Base-by-base conservation (phyloP, 148 eudicot species). In the Rhododendron mucronatum region DNA sequence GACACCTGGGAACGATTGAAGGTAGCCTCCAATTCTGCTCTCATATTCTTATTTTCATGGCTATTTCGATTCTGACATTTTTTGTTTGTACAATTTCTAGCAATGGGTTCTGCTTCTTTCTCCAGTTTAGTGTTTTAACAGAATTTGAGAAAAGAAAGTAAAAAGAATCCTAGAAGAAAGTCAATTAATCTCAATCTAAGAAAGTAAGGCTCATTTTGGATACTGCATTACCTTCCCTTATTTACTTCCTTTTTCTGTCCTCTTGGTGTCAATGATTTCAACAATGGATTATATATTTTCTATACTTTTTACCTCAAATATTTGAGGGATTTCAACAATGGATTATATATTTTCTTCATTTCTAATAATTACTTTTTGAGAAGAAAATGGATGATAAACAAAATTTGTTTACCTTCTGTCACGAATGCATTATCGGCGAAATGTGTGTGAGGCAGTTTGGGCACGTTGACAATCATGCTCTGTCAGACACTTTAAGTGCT, bases 1-100 rank as follows among this genome's bases (percentile, higher is more conserved):
- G 95, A 96, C 67, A 92, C 97, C 35, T 96, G 99, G 98, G 93
- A 92, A 4, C 93, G 91, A 33, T 91, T 96, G 48, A 90, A 96
- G 96, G 99, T 96, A 71, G 23, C 51, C 74, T 4, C 63, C 84
- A 44, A 21, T 83, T 83, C 53, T 15, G n/a, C 57, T 57, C 45
- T 45, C 16, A 35, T n/a, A 48, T 16, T 47, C 30, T 30, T n/a
- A 44, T n/a, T 37, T 80, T 21, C 67, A 11, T 77, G 3, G 41
- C 48, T 59, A 39, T 35, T 57, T 20, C 1, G 11, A 18, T 11
- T 77, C 13, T 37, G 73, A 45, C 13, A 55, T 74, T 15, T 28
- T 16, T 71, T 28, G 9, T 71, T 28, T 28, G 15, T 50, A 33
- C 41, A 71, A 28, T 4, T 71, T 50, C n/a, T 30, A 14, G 73